These are phyloP conservation scores for Phoma sp. DNA, from an alignment of 2,329 filamentous ascomycete species.

Conservation along the genomic window DNA sequence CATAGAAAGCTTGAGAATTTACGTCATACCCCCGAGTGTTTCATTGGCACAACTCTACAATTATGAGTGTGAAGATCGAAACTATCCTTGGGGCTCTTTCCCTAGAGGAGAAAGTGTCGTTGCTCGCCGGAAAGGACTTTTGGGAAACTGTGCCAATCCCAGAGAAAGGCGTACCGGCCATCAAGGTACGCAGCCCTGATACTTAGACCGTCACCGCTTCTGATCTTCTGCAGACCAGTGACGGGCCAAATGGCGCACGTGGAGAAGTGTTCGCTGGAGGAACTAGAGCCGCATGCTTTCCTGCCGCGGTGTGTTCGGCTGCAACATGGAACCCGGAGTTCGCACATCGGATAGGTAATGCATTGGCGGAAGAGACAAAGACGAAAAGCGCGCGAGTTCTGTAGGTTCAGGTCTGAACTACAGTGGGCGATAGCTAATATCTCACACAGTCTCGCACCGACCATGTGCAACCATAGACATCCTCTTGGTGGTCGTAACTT, in stretches of 20 bases:
- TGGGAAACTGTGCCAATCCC: slow-evolving; percentile 72
- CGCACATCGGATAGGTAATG: slow-evolving; percentile 60
- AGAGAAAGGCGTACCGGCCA: slow-evolving; percentile 66
- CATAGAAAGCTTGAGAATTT: background rate
- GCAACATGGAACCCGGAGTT: slow-evolving; percentile 78
- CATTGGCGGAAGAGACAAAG: slow-evolving; percentile 74
- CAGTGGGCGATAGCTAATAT: background rate
- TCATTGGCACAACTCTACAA: background rate
- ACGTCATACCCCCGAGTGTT: background rate
- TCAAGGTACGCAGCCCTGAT: slow-evolving; percentile 47
- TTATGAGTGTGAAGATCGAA: slow-evolving; percentile 38
- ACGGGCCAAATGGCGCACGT: slow-evolving; percentile 73
- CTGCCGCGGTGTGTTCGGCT: slow-evolving; percentile 71
- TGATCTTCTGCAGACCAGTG: slow-evolving; percentile 59
- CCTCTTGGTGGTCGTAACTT: slow-evolving; percentile 83
- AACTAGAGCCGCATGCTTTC: slow-evolving; percentile 72
- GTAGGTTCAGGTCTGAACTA: slow-evolving; percentile 22
- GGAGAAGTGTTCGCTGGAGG: slow-evolving; percentile 71
- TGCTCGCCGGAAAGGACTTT: slow-evolving; percentile 61
- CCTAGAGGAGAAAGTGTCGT: slow-evolving; percentile 46
- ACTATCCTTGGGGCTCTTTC: slow-evolving; percentile 41
- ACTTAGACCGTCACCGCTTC: background rate
- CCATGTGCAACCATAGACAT: slow-evolving; percentile 80
- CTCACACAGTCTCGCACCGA: slow-evolving; percentile 67
- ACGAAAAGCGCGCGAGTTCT: slow-evolving; percentile 77